Base-by-base conservation (phyloP, 768 basidiomycete species). In the Scleroderma bovista region DNA sequence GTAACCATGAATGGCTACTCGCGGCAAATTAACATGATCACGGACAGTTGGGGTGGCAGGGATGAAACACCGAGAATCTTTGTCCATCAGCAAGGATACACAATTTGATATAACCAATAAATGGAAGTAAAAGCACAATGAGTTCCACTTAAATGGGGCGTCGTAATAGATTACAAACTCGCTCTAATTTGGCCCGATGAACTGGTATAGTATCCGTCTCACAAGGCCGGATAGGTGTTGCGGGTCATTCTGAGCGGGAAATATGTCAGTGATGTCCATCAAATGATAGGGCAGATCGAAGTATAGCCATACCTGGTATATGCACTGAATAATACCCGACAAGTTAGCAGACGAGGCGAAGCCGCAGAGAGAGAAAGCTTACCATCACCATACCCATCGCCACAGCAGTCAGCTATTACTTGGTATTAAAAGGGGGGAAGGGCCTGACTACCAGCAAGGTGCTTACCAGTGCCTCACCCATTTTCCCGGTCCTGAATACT, bases 331-430 rank as follows among this genome's bases (percentile, higher is more conserved):
- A 57, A 12, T 19, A 16, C 16, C n/a, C 31, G 29, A 22, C 22
- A 26, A 32, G 32, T 31, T 15, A 41, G 47, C 29, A 54, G 26
- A 44, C 11, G n/a, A 12, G 15, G 13, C 2, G 10, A 16, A 22
- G 32, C 29, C 41, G 47, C 9, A 3, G 10, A 26, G 42, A 22
- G 11, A 24, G 46, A 48, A 34, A 51, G 41, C 81, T 50, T 53
- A 82, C 85, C 89, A 93, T 87, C 34, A 94, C 88, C 90, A 96
- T 89, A 6, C 83, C 85, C 86, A 93, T 91, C 11, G 86, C 92
- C 50, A 86, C 73, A 2, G 84, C 82, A 8, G 83, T 81, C 41
- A 88, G 64, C 76, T 79, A 40, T 4, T 12, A 26, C 23, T 22
- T 23, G 40, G 61, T 32, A 63, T 48, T 15, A 52, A 38, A 31